These are phyloP conservation scores for Lipomyces chichibuensis DNA, from an alignment of 805 yeast genomes.

Conservation along the genomic window DNA sequence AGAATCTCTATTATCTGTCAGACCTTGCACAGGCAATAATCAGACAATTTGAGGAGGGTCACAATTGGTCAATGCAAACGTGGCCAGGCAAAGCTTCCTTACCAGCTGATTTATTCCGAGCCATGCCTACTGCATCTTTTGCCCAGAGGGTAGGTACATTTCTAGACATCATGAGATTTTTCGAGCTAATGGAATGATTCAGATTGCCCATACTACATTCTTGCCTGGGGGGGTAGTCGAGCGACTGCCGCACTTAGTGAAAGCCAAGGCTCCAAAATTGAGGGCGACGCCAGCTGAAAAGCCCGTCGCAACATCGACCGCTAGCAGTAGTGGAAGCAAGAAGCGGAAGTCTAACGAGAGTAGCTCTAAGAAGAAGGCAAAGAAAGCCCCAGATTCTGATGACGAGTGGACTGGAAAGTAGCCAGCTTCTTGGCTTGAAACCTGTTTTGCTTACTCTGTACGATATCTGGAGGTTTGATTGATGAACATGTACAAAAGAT, in stretches of 20 bases:
- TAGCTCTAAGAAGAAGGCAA: slow-evolving; percentile 15
- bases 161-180: background rate
- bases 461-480: background rate
- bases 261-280: slow-evolving; percentile 1
- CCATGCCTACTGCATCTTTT: slow-evolving; percentile 59
- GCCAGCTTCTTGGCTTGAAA: background rate
- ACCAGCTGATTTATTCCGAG: slow-evolving; percentile 69
- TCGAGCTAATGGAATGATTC: background rate
- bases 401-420: slow-evolving; percentile 16
- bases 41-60: slow-evolving; percentile 58
- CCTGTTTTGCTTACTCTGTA: background rate
- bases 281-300: slow-evolving; percentile 3
- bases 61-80: slow-evolving; percentile 70
- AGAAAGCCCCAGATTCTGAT: slow-evolving; percentile 19
- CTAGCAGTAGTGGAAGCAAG: background rate
- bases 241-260: slow-evolving; percentile 18
- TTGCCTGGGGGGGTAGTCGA: slow-evolving; percentile 20
- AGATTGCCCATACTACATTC: slow-evolving; percentile 22
- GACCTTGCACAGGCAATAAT: slow-evolving; percentile 73
- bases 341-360: slow-evolving; percentile 21
- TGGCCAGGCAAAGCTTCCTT: slow-evolving; percentile 80
- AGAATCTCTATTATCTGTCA: slow-evolving; percentile 63
- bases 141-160: slow-evolving; percentile 53
- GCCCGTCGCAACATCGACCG: background rate
- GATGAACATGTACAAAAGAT: background rate